Base-by-base conservation (phyloP, 371 early-diverging fungal species). In the Capniomyces stellatus region DNA sequence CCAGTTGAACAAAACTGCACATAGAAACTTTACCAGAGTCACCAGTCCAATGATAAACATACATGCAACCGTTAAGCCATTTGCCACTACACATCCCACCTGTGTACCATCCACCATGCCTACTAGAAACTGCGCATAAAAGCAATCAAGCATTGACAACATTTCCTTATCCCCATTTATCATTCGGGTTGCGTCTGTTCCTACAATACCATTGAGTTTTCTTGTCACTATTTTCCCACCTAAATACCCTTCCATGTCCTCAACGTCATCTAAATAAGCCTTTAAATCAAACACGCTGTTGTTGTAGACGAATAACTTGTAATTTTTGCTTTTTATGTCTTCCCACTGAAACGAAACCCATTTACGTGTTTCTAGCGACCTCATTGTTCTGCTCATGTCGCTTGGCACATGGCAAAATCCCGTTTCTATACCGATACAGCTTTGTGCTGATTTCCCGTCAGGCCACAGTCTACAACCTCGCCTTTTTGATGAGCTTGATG, bases 1-100 rank as follows among this genome's bases (percentile, higher is more conserved):
- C 89, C 90, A 87, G 39, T 78, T 77, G 59, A 90, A 92, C 39
- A 80, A 58, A 52, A 84, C 65, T 3, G 91, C 92, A 68, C 90
- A 80, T 40, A 74, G 54, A 61, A 89, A 88, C 21, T 64, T 64
- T 23, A 58, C 54, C 28, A 60, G 48, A 4, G 64, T 64, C 56
- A 64, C 60, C 24, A 56, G 39, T 57, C 57, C 64, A 24, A 64
- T 57, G 4, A 64, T 52, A 10, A 54, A 60, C 0, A 64, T 64
- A 10, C 57, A 57, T 19, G 63, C 56, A 1, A 58, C 49, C 12
- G 54, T 57, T n/a, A 64, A 56, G 18, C 64, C 57, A 6, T 57
- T 54, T 13, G 63, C 55, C 15, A 64, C 44, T 10, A 60, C 56
- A 19, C 64, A 64, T 15, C 64, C 64, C 12, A 57, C 51, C 0